These are phyloP conservation scores for Pythium brachiatum DNA, from an alignment of 352 stramenopile species.

Conservation along the genomic window DNA sequence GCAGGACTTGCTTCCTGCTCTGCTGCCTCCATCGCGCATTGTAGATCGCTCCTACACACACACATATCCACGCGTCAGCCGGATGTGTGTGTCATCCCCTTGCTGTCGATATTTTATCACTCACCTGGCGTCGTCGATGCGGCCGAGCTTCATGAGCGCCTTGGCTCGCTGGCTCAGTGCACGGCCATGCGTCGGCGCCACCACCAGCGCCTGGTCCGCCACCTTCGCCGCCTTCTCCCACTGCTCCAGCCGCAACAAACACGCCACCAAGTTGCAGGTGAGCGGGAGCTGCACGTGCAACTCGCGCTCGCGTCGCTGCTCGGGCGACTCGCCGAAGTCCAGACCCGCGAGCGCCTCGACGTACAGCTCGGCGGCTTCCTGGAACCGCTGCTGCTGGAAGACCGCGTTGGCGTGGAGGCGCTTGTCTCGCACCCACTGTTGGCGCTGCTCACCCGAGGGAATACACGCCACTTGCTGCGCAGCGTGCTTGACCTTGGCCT, in stretches of 20 bases:
- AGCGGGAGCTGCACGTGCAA: conserved; percentile 58
- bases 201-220: conserved; percentile 46
- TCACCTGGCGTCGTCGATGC: conserved; percentile 65
- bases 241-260: conserved; percentile 73
- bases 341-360: conserved; percentile 67
- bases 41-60: conserved; percentile 37
- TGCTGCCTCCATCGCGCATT: conserved; percentile 28
- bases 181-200: conserved; percentile 49
- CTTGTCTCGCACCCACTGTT: conserved; percentile 54
- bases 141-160: conserved; percentile 40
- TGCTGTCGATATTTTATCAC: neutral
- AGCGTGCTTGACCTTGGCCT: conserved; percentile 73
- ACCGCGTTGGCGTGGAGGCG: conserved; percentile 47
- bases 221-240: conserved; percentile 68
- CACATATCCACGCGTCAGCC: neutral
- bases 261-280: conserved; percentile 77
- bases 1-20: neutral
- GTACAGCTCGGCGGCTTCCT: conserved; percentile 59
- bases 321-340: conserved; percentile 44
- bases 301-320: conserved; percentile 44
- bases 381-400: conserved; percentile 44
- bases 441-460: conserved; percentile 27
- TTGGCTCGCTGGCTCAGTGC: conserved; percentile 64
- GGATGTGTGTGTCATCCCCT: too few species aligned
- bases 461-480: conserved; percentile 44